phyloP scores from a whole-genome alignment of 139 green algal genomes.

The Ulvella scutata region DNA sequence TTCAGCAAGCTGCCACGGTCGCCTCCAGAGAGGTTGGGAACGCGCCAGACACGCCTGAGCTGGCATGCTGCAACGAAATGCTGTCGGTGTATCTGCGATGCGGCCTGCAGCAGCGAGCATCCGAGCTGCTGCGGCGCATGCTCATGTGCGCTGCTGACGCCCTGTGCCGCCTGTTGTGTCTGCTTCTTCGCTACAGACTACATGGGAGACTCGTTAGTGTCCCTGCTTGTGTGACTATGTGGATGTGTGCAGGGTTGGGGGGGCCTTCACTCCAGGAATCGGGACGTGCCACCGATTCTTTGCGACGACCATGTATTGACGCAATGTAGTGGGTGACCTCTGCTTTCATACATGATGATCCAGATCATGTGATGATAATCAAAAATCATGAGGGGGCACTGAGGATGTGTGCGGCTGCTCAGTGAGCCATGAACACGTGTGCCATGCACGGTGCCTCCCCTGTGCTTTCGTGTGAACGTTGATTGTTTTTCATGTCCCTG shows the following conservation, averaged over 20 bases:
- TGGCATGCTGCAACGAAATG: background rate
- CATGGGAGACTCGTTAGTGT: background rate
- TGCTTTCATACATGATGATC: too few relatives aligned
- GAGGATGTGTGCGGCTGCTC: too few relatives aligned
- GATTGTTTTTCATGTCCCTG: too few relatives aligned
- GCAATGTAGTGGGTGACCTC: too few relatives aligned
- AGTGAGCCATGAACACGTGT: too few relatives aligned
- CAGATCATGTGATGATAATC: too few relatives aligned
- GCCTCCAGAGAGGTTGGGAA: background rate
- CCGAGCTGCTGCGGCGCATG: background rate
- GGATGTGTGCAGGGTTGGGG: background rate
- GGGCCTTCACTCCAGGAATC: background rate
- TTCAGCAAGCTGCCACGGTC: background rate
- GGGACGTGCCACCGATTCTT: background rate
- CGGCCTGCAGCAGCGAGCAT: background rate
- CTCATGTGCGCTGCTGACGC: background rate
- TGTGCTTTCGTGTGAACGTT: too few relatives aligned
- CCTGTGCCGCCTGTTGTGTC: background rate
- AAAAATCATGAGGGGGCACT: too few relatives aligned
- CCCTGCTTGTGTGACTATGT: background rate
- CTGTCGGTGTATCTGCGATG: background rate
- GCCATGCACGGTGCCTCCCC: too few relatives aligned
- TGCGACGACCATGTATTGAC: too few relatives aligned
- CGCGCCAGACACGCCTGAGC: background rate
- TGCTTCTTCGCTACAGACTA: background rate